Evolutionary conservation across 495 filamentous ascomycete species (phyloP), one percentile per base, ranked within the genome.

Genomic region (Cudoniella acicularis): DNA sequence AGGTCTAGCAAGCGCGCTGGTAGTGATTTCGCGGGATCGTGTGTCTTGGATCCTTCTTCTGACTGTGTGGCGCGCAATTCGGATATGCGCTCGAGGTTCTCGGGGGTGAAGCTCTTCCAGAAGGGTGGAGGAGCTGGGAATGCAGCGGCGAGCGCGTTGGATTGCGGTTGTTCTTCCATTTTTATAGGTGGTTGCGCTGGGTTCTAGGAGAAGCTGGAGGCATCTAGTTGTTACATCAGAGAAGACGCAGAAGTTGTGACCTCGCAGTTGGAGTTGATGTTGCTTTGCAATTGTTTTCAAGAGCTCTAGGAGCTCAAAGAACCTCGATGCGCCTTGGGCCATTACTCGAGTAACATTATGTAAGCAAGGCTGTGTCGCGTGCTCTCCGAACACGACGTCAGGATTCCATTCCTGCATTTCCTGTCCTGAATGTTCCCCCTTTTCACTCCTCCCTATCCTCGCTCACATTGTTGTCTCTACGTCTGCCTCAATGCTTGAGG

Each of bases 51-150:
- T 46, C 25, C 43, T 9, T 66, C 41, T 60, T 69, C 54, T 56
- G 55, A 24, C 51, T 59, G 59, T 61, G 60, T 49, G 62, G 54
- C 63, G 18, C 63, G 55, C 26, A 67, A 64, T 16, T 56, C 48
- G 2, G 87, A 77, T 49, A 95, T 80, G 30, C 80, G 84, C 22
- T 82, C 72, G 59, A 94, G 66, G 70, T 96, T 96, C 0, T 87
- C 83, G 2, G 82, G 66, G 0, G 90, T 96, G 74, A 98, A 98
- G 69, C 86, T 78, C 61, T 89, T 87, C 83, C 90, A 98, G 77
- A 96, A 92, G 2, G 88, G 86, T 20, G 94, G 94, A 2, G 94
- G 94, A 16, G 88, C 80, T 17, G 94, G 93, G 72, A 91, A 91
- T 23, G 83, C 76, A 11, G 81, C 76, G n/a, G 76, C 72, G 27